Percentiles rank a stretch among this genome's conserved stretches.
phyloP scores from a whole-genome alignment of 768 basidiomycete species.

The Royoungia palumana region DNA sequence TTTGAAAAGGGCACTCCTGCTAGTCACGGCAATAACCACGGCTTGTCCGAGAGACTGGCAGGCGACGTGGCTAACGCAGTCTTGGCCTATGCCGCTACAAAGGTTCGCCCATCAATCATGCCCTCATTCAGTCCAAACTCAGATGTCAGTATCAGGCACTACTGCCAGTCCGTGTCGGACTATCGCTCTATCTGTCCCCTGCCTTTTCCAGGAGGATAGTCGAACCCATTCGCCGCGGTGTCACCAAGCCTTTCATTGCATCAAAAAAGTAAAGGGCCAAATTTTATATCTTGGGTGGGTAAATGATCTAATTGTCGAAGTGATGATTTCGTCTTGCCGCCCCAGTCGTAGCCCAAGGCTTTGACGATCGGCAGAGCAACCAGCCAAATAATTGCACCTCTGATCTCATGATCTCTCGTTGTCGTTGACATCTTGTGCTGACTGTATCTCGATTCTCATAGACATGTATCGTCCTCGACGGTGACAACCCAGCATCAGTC shows the following conservation, averaged over 20 bases:
- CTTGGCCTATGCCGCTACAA: conserved; percentile 75
- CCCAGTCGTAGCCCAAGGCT: conserved; percentile 65
- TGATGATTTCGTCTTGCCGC: conserved; percentile 71
- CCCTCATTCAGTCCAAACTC: neutral
- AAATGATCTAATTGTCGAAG: conserved; percentile 3
- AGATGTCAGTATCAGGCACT: conserved; percentile 50
- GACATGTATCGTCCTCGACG: neutral
- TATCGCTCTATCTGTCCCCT: conserved; percentile 71
- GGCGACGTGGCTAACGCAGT: conserved; percentile 82
- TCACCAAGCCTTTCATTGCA: conserved; percentile 20
- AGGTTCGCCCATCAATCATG: conserved; percentile 44
- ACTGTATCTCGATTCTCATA: conserved; percentile 4
- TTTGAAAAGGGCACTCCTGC: conserved; percentile 49
- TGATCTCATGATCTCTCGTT: conserved; percentile 35
- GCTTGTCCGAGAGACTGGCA: conserved; percentile 44
- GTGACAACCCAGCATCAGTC: neutral
- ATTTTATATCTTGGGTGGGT: conserved; percentile 34
- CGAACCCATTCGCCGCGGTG: conserved; percentile 50
- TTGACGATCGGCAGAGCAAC: conserved; percentile 67
- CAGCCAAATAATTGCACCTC: conserved; percentile 66
- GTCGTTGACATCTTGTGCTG: conserved; percentile 4
- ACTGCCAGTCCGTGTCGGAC: conserved; percentile 66
- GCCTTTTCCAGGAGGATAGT: conserved; percentile 65
- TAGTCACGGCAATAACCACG: conserved; percentile 5
- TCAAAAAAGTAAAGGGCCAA: neutral